Conservation (phyloP, 495 filamentous ascomycete genomes). For the Corynascus novoguineensis region DNA sequence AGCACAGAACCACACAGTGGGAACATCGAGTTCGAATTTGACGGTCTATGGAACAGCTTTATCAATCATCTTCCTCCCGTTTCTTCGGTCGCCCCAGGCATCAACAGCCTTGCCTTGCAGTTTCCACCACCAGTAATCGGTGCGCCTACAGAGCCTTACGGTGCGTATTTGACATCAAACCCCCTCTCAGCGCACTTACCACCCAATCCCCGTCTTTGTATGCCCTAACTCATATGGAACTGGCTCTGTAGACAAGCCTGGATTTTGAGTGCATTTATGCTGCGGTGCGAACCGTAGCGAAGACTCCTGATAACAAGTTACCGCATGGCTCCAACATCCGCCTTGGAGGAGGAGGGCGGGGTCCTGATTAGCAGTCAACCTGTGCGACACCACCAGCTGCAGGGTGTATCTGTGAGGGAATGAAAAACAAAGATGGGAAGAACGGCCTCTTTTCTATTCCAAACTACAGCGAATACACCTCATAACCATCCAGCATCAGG, state of each 20-base stretch:
- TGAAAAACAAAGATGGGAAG: background rate
- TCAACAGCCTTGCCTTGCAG: constrained; percentile 15
- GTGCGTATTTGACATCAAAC: constrained; percentile 9
- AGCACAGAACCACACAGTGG: constrained; percentile 21
- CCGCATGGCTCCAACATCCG: background rate
- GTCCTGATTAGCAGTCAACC: background rate
- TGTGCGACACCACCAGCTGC: background rate
- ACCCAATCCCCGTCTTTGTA: constrained; percentile 13
- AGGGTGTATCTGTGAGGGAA: background rate
- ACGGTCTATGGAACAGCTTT: constrained; percentile 49
- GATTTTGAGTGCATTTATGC: background rate
- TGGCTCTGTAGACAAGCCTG: constrained; percentile 3
- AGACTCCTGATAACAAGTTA: background rate
- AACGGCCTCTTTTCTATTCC: background rate
- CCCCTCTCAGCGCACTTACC: background rate
- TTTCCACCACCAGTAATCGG: constrained; percentile 19
- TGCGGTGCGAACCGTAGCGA: background rate
- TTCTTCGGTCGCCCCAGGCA: constrained; percentile 11
- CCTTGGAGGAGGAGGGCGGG: background rate
- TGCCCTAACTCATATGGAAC: background rate
- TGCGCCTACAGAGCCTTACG: constrained; percentile 21
- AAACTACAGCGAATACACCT: background rate
- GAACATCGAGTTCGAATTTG: constrained; percentile 52
- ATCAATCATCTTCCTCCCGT: constrained; percentile 27
- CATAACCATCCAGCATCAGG: background rate